phyloP scores from a whole-genome alignment of 306 rosid species.

The Cucumis sativus region Cucumber_9930_V3 NC_026655.2:29608501-29609000 shows the following conservation, averaged over 20 bases:
- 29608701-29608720: constrained; percentile 36
- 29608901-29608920: too few species aligned
- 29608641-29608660: neutral
- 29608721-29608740: constrained; percentile 88
- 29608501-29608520: too few species aligned
- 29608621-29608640: neutral
- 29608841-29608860: constrained; percentile 10
- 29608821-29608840: constrained; percentile 62
- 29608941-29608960: too few species aligned
- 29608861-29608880: neutral
- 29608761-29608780: constrained; percentile 45
- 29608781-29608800: constrained; percentile 74
- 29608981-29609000: too few species aligned
- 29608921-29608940: too few species aligned
- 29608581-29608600: neutral
- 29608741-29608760: constrained; percentile 62
- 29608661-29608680: neutral
- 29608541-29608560: neutral
- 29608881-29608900: too few species aligned
- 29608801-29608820: constrained; percentile 90
- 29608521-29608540: too few species aligned
- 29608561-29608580: neutral
- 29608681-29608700: neutral
- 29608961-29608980: too few species aligned
- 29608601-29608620: neutral